These are phyloP conservation scores for Fusarium sp. DNA, from an alignment of 2,329 filamentous ascomycete genomes.

Conservation along the genomic window DNA sequence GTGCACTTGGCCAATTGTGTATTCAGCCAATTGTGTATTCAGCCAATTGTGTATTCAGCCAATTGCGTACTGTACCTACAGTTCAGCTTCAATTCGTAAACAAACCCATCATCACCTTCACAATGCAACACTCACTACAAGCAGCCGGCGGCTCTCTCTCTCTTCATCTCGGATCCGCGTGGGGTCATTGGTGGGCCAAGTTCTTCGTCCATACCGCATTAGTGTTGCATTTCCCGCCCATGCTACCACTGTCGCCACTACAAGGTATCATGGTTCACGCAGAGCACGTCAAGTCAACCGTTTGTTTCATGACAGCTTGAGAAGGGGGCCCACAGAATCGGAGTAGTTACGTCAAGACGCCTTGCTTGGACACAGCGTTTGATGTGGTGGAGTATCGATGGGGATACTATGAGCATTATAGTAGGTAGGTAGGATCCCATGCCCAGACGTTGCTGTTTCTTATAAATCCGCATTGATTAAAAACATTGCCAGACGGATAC, in stretches of 20 bases:
- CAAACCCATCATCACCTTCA: no score
- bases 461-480: conserved; percentile 3
- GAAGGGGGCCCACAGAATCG: conserved; percentile 6
- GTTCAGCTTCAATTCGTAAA: no score
- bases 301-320: background rate
- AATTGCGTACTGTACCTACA: no score
- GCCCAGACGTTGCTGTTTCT: conserved; percentile 20
- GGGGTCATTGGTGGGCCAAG: background rate
- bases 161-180: conserved; percentile 20
- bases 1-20: no score
- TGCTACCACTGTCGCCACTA: conserved; percentile 10
- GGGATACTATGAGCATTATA: no score
- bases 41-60: no score
- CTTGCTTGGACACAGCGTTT: background rate
- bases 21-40: no score
- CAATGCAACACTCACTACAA: background rate
- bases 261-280: conserved; percentile 1
- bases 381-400: background rate
- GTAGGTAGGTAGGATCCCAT: no score
- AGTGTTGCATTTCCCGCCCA: conserved; percentile 9
- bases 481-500: background rate
- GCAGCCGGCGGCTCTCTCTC: conserved; percentile 6
- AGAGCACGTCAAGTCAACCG: conserved; percentile 27
- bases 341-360: conserved; percentile 27
- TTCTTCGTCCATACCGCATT: background rate